Base-by-base conservation (phyloP, 176 grass and related monocot genomes). In the Chloris gayana region DNA sequence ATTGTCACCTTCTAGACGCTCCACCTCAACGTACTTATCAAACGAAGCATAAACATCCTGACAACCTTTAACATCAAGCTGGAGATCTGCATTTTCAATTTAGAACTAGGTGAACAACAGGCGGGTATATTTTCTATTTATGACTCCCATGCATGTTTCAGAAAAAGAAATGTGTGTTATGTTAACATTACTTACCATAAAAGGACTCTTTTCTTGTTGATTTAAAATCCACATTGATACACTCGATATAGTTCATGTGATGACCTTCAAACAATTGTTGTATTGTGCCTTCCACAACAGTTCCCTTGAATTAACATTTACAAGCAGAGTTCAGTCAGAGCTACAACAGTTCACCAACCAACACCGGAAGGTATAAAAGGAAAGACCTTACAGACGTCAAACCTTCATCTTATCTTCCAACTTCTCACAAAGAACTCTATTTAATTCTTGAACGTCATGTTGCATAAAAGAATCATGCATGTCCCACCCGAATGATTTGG, bases 401-500 rank as follows among this genome's bases (percentile, higher is more conserved):
- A 98, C 95, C 95, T 99, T 99, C 96, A 99, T 95, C 89, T 99
- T 99, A 87, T 99, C 96, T 93, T 95, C 96, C 84, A 99, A 88
- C 87, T 99, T 99, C 84, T 99, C 96, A 44, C 88, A 95, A 68
- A 99, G 90, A 89, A 99, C 96, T 73, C 92, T 90, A 62, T 99
- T 99, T 69, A 99, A 89, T 83, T 99, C 96, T 87, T 99, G 96
- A 50, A 99, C 96, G 81, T 99, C 96, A 64, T 99, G 96, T 54
- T 95, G 96, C 96, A 99, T 99, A 76, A 99, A 98, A 57, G 96
- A 95, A 78, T 98, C 96, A 6, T 98, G 90, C 80, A 89, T 93
- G 81, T 98, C 96, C 96, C 92, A 99, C 35, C 92, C 96, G 22
- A 99, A 99, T 64, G 96, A 95, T 83, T 99, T 99, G 45, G 96